Percentiles rank a stretch among this genome's conserved stretches.
These are phyloP conservation scores for Centaurea solstitialis DNA, from an alignment of 129 eudicot genomes.

Conservation along the genomic window DNA sequence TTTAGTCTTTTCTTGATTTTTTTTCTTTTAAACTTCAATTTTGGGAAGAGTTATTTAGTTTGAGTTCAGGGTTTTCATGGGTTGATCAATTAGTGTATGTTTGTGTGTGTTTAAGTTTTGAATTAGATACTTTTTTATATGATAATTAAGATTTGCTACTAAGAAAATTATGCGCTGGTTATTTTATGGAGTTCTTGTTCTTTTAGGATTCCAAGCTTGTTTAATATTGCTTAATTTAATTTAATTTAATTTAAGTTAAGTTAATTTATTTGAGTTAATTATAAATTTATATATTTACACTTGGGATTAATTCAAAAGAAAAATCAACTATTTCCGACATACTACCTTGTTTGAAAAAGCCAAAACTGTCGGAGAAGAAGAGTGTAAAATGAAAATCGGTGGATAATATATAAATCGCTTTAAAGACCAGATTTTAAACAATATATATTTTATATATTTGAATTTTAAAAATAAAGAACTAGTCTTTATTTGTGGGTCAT, in stretches of 20 bases:
- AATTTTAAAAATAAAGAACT: not conserved
- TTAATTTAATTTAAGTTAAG: slow-evolving; percentile 2
- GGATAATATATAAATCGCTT: not conserved
- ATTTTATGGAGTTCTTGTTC: not conserved
- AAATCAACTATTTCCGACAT: not conserved
- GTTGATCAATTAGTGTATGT: not conserved
- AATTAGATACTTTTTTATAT: not conserved
- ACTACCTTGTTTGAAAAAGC: slow-evolving; percentile 1
- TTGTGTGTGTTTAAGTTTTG: not conserved
- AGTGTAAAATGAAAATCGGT: not conserved
- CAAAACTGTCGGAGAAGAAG: not conserved
- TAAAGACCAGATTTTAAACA: not conserved
- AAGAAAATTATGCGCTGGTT: not conserved
- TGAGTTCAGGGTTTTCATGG: not conserved
- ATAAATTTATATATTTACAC: not conserved
- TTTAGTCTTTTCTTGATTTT: too few species aligned
- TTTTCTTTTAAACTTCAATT: not conserved
- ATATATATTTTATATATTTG: not conserved
- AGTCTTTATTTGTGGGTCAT: not conserved
- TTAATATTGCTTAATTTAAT: too few species aligned
- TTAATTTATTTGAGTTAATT: not conserved
- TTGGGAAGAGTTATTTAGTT: slow-evolving; percentile 13
- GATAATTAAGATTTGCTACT: not conserved
- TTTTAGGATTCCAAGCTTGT: too few species aligned
- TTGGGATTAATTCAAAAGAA: not conserved